Evolutionary conservation across 352 stramenopile species (phyloP), one percentile per base, ranked within the genome.

Genomic region (Phytopythium kandeliae): DNA sequence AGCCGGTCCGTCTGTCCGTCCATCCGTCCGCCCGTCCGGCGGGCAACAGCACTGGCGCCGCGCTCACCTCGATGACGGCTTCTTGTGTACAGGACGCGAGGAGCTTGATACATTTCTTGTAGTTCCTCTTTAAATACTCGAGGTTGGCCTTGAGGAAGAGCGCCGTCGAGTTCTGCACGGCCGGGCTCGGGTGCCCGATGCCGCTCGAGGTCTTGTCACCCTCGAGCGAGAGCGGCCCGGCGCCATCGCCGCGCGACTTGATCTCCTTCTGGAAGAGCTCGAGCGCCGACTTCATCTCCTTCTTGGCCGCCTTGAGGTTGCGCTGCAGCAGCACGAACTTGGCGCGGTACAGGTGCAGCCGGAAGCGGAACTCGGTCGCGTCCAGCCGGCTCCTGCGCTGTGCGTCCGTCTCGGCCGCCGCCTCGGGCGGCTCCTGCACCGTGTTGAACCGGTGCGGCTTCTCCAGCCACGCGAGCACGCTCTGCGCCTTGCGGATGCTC

Each of bases 71-170:
- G 48, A 85, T 85, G 24, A 95, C 79, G 13, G 84, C 77, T 46
- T 85, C 65, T 60, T 89, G 76, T 69, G 84, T 86, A 72, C 84
- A 95, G 36, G 86, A 96, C 45, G 85, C 87, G 50, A 97, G 66
- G 54, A 97, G 72, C 76, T 97, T 97, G 67, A 97, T 91, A 56
- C 82, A 94, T 71, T 97, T 97, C 67, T 95, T 95, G 72, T 96
- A 95, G 65, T 97, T 97, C 58, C 88, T 86, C 48, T 91, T 81
- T 71, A 97, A 80, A 84, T 97, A 96, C 75, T 97, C 90, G 53
- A 97, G 70, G 54, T 97, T 96, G 15, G 90, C 90, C 69, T 96
- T 96, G 26, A 97, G 68, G 67, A 96, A 97, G 51, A 96, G 64
- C 41, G 74, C 87, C 21, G 85, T 91, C 22, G 87, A 84, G 62